Conservation (phyloP, 2,329 filamentous ascomycete species). For the Sporothrix sp. region DNA sequence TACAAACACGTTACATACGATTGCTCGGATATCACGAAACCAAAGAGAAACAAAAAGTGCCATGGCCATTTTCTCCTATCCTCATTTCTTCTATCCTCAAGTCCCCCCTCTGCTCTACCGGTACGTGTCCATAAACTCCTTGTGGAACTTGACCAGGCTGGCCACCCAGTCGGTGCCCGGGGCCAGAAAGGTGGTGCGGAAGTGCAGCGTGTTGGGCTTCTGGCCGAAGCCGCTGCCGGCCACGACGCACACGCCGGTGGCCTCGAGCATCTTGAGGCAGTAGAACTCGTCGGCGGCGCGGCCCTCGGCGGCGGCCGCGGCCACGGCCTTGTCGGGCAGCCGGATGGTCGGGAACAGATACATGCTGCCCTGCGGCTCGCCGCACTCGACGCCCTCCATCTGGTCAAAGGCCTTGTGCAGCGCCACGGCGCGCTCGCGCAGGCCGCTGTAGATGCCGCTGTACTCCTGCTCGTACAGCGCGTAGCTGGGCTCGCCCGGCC, state of each 20-base stretch:
- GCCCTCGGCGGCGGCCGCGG: slow-evolving; percentile 64
- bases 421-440: slow-evolving; percentile 70
- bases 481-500: slow-evolving; percentile 71
- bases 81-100: too few species aligned
- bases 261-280: slow-evolving; percentile 79
- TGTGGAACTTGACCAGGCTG: slow-evolving; percentile 80
- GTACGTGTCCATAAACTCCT: slow-evolving; percentile 81
- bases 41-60: too few species aligned
- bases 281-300: slow-evolving; percentile 87
- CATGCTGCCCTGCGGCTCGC: slow-evolving; percentile 87
- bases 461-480: slow-evolving; percentile 80
- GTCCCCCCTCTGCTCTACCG: too few species aligned
- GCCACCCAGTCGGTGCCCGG: slow-evolving; percentile 93
- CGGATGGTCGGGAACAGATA: slow-evolving; percentile 96
- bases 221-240: slow-evolving; percentile 91
- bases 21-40: too few species aligned
- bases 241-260: slow-evolving; percentile 89
- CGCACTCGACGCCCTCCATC: slow-evolving; percentile 95
- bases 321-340: slow-evolving; percentile 64
- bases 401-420: slow-evolving; percentile 82
- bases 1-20: too few species aligned
- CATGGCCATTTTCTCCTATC: too few species aligned
- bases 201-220: slow-evolving; percentile 82
- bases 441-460: slow-evolving; percentile 65
- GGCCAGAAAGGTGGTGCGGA: slow-evolving; percentile 92